phyloP scores from a whole-genome alignment of 768 basidiomycete species.

The Lentinula sp. region DNA sequence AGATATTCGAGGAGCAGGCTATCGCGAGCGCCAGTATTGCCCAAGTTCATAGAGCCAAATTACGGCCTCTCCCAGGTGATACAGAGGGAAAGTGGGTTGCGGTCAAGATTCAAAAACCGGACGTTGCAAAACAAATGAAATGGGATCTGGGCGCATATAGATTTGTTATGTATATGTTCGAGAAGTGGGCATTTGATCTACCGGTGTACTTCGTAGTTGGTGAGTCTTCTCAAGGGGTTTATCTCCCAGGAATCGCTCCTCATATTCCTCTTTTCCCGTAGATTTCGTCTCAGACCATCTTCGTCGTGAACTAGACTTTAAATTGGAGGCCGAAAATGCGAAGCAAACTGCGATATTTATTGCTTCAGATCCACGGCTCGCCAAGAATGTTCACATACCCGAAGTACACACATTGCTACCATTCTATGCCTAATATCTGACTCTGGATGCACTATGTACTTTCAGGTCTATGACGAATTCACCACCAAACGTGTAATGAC shows the following conservation, averaged over 20 bases:
- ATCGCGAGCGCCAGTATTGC: slow-evolving; percentile 89
- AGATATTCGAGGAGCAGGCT: slow-evolving; percentile 68
- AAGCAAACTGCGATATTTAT: slow-evolving; percentile 62
- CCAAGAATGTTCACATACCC: slow-evolving; percentile 73
- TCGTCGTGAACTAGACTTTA: slow-evolving; percentile 77
- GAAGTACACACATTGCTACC: slow-evolving; percentile 21
- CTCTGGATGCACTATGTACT: background rate
- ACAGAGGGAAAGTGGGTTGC: slow-evolving; percentile 67
- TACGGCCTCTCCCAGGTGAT: slow-evolving; percentile 35
- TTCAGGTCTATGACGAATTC: slow-evolving; percentile 49
- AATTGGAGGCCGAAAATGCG: slow-evolving; percentile 75
- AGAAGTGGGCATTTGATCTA: slow-evolving; percentile 77
- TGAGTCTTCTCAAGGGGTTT: slow-evolving; percentile 23
- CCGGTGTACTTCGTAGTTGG: slow-evolving; percentile 79
- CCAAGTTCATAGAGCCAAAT: slow-evolving; percentile 79
- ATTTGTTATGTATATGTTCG: slow-evolving; percentile 75
- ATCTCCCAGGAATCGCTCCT: background rate
- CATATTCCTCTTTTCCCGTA: slow-evolving; percentile 14
- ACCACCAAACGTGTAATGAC: slow-evolving; percentile 77
- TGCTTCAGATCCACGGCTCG: slow-evolving; percentile 62
- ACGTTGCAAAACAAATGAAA: slow-evolving; percentile 79
- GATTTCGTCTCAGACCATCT: slow-evolving; percentile 81
- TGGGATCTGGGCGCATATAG: slow-evolving; percentile 73
- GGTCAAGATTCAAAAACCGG: slow-evolving; percentile 91
- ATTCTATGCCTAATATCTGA: no score